Evolutionary conservation across 352 stramenopile genomes (phyloP).

Genomic region (Pythium dissotocum): DNA sequence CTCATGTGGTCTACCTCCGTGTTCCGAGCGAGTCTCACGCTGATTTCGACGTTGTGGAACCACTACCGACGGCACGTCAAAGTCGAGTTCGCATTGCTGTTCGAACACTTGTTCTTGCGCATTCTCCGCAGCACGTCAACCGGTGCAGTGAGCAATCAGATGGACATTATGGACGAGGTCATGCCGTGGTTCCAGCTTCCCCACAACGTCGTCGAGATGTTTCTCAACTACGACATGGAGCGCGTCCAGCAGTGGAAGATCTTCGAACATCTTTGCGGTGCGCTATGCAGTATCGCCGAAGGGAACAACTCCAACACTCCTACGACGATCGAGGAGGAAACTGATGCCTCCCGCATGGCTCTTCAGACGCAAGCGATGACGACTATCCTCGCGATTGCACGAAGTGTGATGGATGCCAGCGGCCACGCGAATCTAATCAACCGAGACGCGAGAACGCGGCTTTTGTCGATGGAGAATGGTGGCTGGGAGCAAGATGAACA

Average conservation of each 20-base stretch:
- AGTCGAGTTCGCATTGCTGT: conserved; percentile 78
- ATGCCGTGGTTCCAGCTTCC: conserved; percentile 78
- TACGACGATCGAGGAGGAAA: conserved; percentile 37
- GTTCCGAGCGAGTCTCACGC: conserved; percentile 57
- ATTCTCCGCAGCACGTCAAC: conserved; percentile 58
- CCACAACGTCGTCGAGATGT: conserved; percentile 88
- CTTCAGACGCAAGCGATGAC: conserved; percentile 70
- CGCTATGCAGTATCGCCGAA: conserved; percentile 76
- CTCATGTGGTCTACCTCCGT: conserved; percentile 60
- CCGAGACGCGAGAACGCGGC: conserved; percentile 67
- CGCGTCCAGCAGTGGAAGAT: conserved; percentile 89
- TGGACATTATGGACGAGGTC: conserved; percentile 81
- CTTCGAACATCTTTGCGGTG: conserved; percentile 80
- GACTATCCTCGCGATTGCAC: conserved; percentile 71
- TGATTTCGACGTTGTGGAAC: conserved; percentile 83
- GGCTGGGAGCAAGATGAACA: conserved; percentile 85
- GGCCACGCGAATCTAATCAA: conserved; percentile 86
- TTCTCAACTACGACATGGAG: conserved; percentile 88
- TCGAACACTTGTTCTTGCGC: conserved; percentile 79
- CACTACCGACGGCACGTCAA: conserved; percentile 84
- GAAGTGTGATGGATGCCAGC: conserved; percentile 88
- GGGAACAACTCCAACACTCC: conserved; percentile 34
- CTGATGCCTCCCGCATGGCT: conserved; percentile 34
- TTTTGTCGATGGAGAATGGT: conserved; percentile 83
- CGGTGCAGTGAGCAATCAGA: conserved; percentile 55